Conservation (phyloP, 2,329 filamentous ascomycete species). For the Aspergillus floridensis region DNA sequence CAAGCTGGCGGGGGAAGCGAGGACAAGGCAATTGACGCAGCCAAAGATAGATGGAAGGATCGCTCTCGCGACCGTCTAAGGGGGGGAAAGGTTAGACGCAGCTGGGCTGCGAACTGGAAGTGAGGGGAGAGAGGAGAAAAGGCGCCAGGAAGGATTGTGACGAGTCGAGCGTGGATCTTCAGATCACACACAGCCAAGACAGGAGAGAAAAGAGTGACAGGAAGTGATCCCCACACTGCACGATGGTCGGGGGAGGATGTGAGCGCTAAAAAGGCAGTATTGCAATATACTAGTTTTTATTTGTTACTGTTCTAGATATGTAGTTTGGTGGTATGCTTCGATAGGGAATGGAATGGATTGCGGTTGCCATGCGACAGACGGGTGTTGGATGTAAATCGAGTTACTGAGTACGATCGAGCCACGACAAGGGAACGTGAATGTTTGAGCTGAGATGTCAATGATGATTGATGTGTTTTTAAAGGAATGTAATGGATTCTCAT, state of each 20-base stretch:
- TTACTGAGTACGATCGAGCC: background rate
- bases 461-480: background rate
- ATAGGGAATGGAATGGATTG: background rate
- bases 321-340: background rate
- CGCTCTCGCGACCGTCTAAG: background rate
- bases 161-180: conserved; percentile 18
- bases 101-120: conserved; percentile 4
- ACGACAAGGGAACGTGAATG: background rate
- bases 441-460: background rate
- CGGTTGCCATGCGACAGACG: conserved; percentile 6
- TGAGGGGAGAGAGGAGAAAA: conserved; percentile 17
- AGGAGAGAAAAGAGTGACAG: conserved; percentile 16
- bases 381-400: background rate
- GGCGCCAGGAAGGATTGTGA: conserved; percentile 17
- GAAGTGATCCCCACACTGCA: conserved; percentile 13
- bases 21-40: background rate
- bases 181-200: conserved; percentile 13
- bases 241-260: conserved; percentile 5
- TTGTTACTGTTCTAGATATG: background rate
- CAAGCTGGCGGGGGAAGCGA: conserved; percentile 3
- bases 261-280: background rate
- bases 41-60: conserved; percentile 1
- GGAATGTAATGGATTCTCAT: background rate
- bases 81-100: background rate
- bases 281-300: background rate